Conservation (phyloP, 2,329 filamentous ascomycete genomes). For the Talaromyces marneffei region DNA sequence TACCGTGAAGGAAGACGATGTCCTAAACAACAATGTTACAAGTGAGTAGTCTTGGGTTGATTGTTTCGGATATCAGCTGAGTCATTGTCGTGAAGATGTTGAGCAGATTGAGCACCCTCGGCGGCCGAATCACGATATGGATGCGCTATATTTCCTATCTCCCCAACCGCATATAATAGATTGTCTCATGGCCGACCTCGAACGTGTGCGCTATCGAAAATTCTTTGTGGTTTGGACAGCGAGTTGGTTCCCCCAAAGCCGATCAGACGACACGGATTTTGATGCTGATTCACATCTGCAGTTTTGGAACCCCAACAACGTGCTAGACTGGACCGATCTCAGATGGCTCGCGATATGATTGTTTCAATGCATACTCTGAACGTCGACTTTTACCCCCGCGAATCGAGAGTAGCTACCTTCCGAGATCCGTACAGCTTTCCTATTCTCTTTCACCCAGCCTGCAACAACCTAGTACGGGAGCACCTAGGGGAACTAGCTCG, state of each 20-base stretch:
- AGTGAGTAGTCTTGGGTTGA: slow-evolving; percentile 53
- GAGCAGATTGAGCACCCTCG: slow-evolving; percentile 86
- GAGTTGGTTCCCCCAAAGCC: slow-evolving; percentile 34
- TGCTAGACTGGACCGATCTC: slow-evolving; percentile 67
- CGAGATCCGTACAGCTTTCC: slow-evolving; percentile 95
- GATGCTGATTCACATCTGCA: slow-evolving; percentile 25
- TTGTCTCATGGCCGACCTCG: slow-evolving; percentile 87
- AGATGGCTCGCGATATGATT: slow-evolving; percentile 65
- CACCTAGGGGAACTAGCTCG: slow-evolving; percentile 83
- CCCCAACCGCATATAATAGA: slow-evolving; percentile 85
- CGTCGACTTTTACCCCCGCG: slow-evolving; percentile 82
- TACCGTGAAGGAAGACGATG: slow-evolving; percentile 89
- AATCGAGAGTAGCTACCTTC: slow-evolving; percentile 87
- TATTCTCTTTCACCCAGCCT: slow-evolving; percentile 81
- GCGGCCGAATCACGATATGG: slow-evolving; percentile 78
- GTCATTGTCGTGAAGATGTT: slow-evolving; percentile 59
- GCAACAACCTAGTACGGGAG: slow-evolving; percentile 72
- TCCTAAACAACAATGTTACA: slow-evolving; percentile 92
- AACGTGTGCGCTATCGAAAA: slow-evolving; percentile 72
- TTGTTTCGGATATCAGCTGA: slow-evolving; percentile 1
- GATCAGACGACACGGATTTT: not conserved
- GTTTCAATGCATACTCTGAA: slow-evolving; percentile 76
- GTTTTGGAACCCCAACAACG: slow-evolving; percentile 65
- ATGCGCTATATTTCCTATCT: slow-evolving; percentile 87
- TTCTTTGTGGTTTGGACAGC: slow-evolving; percentile 81